Evolutionary conservation across 2,329 filamentous ascomycete genomes (phyloP).

Genomic region (Fusarium algeriense): DNA sequence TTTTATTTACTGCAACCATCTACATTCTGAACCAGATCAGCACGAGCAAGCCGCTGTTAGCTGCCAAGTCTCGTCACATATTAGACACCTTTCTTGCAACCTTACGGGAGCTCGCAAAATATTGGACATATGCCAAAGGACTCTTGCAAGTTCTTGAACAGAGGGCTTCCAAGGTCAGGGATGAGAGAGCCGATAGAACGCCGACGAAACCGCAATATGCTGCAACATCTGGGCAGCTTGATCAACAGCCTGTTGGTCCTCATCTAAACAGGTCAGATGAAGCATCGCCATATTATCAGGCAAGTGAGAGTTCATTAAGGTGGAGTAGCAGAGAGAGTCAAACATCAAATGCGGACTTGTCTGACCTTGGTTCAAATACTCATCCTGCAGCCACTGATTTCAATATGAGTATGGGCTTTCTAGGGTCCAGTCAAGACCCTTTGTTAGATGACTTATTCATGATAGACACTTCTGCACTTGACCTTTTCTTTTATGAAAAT

Average conservation of each 20-base stretch:
- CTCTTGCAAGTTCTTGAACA: conserved; percentile 7
- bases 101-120: neutral
- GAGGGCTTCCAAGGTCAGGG: neutral
- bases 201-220: neutral
- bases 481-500: neutral
- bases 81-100: neutral
- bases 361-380: neutral
- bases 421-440: neutral
- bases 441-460: conserved; percentile 2
- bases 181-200: neutral
- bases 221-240: neutral
- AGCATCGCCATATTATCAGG: neutral
- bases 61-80: conserved; percentile 5
- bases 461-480: conserved; percentile 1
- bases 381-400: neutral
- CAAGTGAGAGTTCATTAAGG: neutral
- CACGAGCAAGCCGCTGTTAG: neutral
- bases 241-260: fast-evolving
- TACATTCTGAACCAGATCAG: conserved; percentile 12
- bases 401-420: neutral
- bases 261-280: neutral
- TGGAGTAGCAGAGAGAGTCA: neutral
- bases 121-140: conserved; percentile 13
- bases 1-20: conserved; percentile 13
- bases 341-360: too few relatives aligned